Conservation (phyloP, 768 basidiomycete species). For the Phaeotremella fagi region DNA sequence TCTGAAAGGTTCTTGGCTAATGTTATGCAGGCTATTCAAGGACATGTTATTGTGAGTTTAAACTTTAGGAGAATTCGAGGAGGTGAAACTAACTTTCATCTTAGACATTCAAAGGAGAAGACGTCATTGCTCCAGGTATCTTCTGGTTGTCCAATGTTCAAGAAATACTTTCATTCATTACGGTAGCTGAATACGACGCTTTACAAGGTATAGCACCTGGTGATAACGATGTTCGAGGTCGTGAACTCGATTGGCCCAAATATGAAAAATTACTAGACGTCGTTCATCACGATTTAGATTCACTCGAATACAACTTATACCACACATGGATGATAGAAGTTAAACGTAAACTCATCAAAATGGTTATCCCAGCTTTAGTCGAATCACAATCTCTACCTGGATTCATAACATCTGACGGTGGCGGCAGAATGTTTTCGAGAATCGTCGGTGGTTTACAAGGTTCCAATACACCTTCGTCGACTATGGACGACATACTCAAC, state of each 20-base stretch:
- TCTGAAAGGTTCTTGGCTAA: conserved; percentile 97
- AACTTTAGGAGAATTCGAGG: not conserved
- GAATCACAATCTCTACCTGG: conserved; percentile 97
- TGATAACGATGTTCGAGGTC: conserved; percentile 54
- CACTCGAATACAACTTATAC: conserved; percentile 98
- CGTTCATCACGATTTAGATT: conserved; percentile 97
- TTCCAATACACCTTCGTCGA: conserved; percentile 64
- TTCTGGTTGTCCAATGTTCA: conserved; percentile 99
- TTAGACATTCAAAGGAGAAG: conserved; percentile 75
- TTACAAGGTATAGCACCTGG: conserved; percentile 95
- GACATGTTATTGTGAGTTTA: conserved; percentile 86
- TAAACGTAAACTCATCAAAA: conserved; percentile 91
- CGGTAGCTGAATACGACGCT: conserved; percentile 98
- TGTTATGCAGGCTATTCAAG: conserved; percentile 96
- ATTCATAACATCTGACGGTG: conserved; percentile 91
- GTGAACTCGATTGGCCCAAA: conserved; percentile 92
- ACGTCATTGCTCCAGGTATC: conserved; percentile 90
- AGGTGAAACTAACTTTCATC: no score
- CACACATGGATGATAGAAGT: conserved; percentile 99
- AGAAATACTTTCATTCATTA: conserved; percentile 98
- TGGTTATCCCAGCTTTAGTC: conserved; percentile 98
- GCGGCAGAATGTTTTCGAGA: conserved; percentile 87
- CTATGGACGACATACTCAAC: conserved; percentile 97
- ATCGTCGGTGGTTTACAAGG: conserved; percentile 76
- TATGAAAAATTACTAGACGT: conserved; percentile 96